Conservation (phyloP, 1,139 yeast species). For the Pichia sp. region DNA sequence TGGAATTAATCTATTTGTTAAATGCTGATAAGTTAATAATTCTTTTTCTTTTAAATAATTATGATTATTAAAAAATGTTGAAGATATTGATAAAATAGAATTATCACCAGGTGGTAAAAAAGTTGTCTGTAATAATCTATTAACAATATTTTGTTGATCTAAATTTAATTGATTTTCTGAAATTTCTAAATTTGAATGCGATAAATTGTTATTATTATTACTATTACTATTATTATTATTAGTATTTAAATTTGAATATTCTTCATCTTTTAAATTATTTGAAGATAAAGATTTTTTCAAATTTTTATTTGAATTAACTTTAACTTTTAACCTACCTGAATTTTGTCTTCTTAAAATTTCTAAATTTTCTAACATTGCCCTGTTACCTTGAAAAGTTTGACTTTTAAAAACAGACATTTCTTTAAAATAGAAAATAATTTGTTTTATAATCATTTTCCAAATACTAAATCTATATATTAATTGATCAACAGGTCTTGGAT, state of each 20-base stretch:
- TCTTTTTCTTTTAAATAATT: slow-evolving; percentile 39
- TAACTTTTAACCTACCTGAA: slow-evolving; percentile 29
- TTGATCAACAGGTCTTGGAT: slow-evolving; percentile 42
- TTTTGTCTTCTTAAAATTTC: slow-evolving; percentile 43
- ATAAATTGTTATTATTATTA: background rate
- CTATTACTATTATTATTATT: background rate
- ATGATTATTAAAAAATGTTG: slow-evolving; percentile 42
- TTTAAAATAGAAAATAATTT: slow-evolving; percentile 53
- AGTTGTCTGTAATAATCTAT: slow-evolving; percentile 33
- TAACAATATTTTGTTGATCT: slow-evolving; percentile 14
- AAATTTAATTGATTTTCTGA: slow-evolving; percentile 5
- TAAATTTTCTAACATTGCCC: slow-evolving; percentile 54
- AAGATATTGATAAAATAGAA: slow-evolving; percentile 44
- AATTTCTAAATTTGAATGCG: background rate
- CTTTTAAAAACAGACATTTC: slow-evolving; percentile 62
- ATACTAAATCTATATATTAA: slow-evolving; percentile 54
- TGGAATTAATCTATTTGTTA: slow-evolving; percentile 54
- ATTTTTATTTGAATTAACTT: slow-evolving; percentile 19
- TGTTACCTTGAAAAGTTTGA: slow-evolving; percentile 59
- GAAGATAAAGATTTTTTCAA: slow-evolving; percentile 23
- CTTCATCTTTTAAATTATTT: slow-evolving; percentile 3
- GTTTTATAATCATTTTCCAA: slow-evolving; percentile 65
- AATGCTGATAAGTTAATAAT: slow-evolving; percentile 48
- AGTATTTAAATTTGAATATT: slow-evolving; percentile 11
- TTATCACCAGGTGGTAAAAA: slow-evolving; percentile 47